Percentiles rank a stretch among this genome's conserved stretches.
Evolutionary conservation across 2,329 filamentous ascomycete species (phyloP).

Genomic region (Graphilbum fragrans): DNA sequence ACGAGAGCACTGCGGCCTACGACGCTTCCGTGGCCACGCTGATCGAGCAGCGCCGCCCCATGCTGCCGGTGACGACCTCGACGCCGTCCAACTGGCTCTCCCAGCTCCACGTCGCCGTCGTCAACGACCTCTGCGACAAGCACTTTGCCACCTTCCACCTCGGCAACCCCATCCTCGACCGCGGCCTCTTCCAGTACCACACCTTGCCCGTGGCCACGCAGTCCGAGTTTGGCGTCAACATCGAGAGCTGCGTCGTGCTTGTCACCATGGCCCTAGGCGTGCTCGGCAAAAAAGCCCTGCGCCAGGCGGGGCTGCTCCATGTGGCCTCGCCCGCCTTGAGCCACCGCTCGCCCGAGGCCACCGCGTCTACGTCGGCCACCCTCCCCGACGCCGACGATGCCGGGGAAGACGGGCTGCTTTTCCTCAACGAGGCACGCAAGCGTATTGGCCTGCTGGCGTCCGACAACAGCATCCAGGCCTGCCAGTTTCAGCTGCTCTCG

Average conservation of each 20-base stretch:
- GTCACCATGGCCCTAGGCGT: constrained; percentile 38
- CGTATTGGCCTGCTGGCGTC: constrained; percentile 24
- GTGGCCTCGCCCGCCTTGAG: constrained; percentile 17
- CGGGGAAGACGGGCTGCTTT: constrained; percentile 25
- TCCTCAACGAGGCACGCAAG: constrained; percentile 41
- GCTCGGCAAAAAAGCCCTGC: constrained; percentile 32
- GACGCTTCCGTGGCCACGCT: constrained; percentile 22
- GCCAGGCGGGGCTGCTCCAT: constrained; percentile 31
- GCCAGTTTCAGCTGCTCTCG: constrained; percentile 38
- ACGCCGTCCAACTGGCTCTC: constrained; percentile 29
- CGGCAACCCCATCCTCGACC: constrained; percentile 38
- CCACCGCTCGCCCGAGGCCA: too few relatives aligned
- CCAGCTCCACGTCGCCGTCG: constrained; percentile 29
- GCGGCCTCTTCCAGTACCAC: constrained; percentile 35
- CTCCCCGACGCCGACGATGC: neutral
- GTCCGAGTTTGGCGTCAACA: constrained; percentile 35
- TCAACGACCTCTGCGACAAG: constrained; percentile 38
- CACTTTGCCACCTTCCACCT: constrained; percentile 43
- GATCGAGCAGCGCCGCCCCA: constrained; percentile 31
- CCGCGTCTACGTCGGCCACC: neutral
- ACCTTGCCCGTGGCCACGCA: constrained; percentile 35
- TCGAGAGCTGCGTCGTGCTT: constrained; percentile 38
- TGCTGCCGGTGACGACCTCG: constrained; percentile 20
- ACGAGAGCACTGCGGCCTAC: neutral
- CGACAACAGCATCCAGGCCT: constrained; percentile 30